Evolutionary conservation across 257 asterid genomes (phyloP).

Genomic region (Cruciata laevipes): DNA sequence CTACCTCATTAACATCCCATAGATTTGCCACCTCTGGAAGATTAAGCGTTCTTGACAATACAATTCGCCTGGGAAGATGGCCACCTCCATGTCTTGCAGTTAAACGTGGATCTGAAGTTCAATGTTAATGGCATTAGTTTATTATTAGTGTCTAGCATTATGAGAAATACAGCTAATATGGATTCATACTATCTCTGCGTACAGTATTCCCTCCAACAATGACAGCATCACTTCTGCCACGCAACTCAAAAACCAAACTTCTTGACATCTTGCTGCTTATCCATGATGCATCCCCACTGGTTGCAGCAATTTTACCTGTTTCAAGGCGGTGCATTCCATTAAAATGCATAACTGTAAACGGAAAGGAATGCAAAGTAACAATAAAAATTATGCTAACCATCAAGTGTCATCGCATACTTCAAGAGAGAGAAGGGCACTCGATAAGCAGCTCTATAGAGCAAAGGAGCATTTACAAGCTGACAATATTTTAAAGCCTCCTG

Average conservation of each 20-base stretch:
- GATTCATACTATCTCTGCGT: constrained; percentile 84
- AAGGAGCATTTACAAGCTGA: constrained; percentile 91
- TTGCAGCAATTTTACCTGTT: constrained; percentile 92
- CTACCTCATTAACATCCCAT: constrained; percentile 83
- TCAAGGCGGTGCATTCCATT: constrained; percentile 5
- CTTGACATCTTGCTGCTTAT: constrained; percentile 86
- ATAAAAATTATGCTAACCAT: constrained; percentile 57
- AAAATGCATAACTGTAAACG: background rate
- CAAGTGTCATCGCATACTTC: constrained; percentile 98
- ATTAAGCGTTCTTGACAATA: constrained; percentile 84
- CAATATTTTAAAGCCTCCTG: constrained; percentile 85
- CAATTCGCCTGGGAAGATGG: constrained; percentile 86
- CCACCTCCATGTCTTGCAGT: constrained; percentile 97
- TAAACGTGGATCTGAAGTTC: constrained; percentile 73
- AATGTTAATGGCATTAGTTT: constrained; percentile 22
- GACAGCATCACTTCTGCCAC: constrained; percentile 98
- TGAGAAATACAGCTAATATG: constrained; percentile 22
- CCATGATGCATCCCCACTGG: constrained; percentile 98
- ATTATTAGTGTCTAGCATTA: constrained; percentile 13
- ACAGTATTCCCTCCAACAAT: constrained; percentile 99
- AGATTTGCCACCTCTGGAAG: constrained; percentile 86
- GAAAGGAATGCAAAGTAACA: background rate
- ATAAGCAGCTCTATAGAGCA: constrained; percentile 83
- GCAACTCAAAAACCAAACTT: constrained; percentile 73
- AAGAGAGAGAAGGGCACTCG: constrained; percentile 90